Evolutionary conservation across 2,329 filamentous ascomycete genomes (phyloP), one percentile per base, ranked within the genome.

Genomic region (Sporothrix schenckii): DNA sequence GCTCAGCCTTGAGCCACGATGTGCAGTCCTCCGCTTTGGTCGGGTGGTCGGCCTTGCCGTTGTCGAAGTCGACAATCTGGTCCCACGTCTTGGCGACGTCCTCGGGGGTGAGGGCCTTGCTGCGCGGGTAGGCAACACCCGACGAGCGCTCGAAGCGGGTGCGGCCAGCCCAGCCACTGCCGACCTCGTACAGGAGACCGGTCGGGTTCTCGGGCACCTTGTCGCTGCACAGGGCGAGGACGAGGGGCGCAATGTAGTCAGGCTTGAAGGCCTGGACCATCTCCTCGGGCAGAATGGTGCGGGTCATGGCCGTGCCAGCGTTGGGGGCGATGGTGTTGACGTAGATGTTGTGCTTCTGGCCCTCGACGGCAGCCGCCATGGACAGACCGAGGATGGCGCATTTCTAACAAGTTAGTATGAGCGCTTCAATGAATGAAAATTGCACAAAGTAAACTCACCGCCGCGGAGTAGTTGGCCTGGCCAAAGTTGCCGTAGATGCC

Each of bases 401-500:
- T 89, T 95, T 95, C 89, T 92, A 74, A 39, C 14, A 0, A 34
- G 50, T 70, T 14, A 41, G n/a, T 27, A 66, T 44, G 24, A 30
- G 11, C 3, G 16, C n/a, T 27, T 11, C 11, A 9, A 14, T 10
- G 19, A 34, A 9, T 68, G 10, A 72, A 3, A 24, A 69, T 52
- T 72, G 54, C 4, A 30, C 27, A 11, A 21, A n/a, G 16, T 11
- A 7, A 52, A 85, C 89, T 83, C 86, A 92, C 89, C 71, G 92
- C 92, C 71, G 94, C 92, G 73, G 95, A 88, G 81, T 99, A 99
- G 86, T 99, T 99, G 77, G 94, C 92, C 83, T 99, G 95, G 73
- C 95, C 95, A 80, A 99, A 99, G 87, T 97, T 99, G 76, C 95
- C 95, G 80, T 99, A 99, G 81, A 99, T 97, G 81, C 95, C 95